Evolutionary conservation across 208 protist genomes (phyloP).

Genomic region (Lotmaria passim): DNA sequence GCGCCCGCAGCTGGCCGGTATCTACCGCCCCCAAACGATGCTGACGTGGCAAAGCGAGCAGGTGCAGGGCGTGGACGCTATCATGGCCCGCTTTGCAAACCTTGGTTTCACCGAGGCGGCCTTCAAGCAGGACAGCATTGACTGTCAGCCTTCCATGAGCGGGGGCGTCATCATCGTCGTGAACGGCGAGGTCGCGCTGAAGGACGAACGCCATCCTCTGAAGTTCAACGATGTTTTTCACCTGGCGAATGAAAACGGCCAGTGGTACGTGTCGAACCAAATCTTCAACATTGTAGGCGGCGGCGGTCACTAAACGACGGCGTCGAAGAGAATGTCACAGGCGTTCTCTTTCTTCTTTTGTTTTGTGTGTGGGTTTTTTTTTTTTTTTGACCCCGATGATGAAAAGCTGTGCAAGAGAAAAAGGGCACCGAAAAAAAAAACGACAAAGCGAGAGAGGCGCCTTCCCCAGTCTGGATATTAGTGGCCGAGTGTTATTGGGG

Average conservation of each 20-base stretch:
- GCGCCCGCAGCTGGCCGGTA: slow-evolving; percentile 63
- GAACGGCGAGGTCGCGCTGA: slow-evolving; percentile 84
- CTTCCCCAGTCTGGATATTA: too few species aligned
- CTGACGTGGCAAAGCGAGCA: slow-evolving; percentile 90
- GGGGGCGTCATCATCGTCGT: slow-evolving; percentile 82
- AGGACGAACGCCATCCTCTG: slow-evolving; percentile 80
- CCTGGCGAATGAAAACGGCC: slow-evolving; percentile 66
- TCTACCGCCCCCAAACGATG: slow-evolving; percentile 82
- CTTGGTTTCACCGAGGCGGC: slow-evolving; percentile 76
- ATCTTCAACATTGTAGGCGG: slow-evolving; percentile 90
- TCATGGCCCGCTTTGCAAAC: slow-evolving; percentile 81
- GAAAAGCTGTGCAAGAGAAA: too few species aligned
- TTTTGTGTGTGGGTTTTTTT: neutral
- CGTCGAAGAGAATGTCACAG: neutral
- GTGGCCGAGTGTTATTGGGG: too few species aligned
- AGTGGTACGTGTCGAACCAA: slow-evolving; percentile 91
- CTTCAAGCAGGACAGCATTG: slow-evolving; percentile 82
- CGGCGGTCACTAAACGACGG: slow-evolving; percentile 55
- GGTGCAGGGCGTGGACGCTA: slow-evolving; percentile 81
- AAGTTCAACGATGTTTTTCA: slow-evolving; percentile 93
- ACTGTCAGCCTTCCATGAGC: slow-evolving; percentile 81
- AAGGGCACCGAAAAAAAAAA: too few species aligned
- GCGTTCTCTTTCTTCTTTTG: slow-evolving; percentile 1
- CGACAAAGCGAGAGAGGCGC: too few species aligned
- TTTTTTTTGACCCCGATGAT: too few species aligned